A percentile compares a stretch with the other conserved stretches of the same genome.
phyloP scores from a whole-genome alignment of 257 asterid genomes.

The Przewalskia tangutica region DNA sequence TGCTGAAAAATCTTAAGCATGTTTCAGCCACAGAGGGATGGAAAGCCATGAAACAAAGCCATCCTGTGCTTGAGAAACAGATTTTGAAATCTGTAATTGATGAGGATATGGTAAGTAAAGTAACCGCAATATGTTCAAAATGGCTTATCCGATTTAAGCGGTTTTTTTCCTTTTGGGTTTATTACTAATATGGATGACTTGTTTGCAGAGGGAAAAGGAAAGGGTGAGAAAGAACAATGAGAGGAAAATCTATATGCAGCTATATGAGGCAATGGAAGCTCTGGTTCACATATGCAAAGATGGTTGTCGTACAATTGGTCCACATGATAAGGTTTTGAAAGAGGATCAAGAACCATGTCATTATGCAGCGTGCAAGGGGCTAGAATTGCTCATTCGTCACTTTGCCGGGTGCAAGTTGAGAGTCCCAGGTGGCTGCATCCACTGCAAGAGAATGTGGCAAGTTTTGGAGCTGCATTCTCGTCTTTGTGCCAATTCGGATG shows the following conservation, averaged over 20 bases:
- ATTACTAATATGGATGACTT: neutral
- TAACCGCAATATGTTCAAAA: neutral
- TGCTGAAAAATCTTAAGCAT: constrained; percentile 45
- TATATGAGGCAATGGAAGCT: constrained; percentile 91
- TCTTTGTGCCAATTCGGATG: constrained; percentile 50
- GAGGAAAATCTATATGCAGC: constrained; percentile 43
- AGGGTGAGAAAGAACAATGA: constrained; percentile 41
- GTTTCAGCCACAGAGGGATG: constrained; percentile 67
- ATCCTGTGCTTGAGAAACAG: constrained; percentile 61
- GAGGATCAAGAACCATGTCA: constrained; percentile 48
- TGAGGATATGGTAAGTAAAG: constrained; percentile 46
- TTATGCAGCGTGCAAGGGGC: constrained; percentile 59
- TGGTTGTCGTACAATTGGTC: constrained; percentile 81
- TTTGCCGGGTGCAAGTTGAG: constrained; percentile 68
- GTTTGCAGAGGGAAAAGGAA: constrained; percentile 39
- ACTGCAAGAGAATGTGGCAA: constrained; percentile 89
- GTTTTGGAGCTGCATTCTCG: constrained; percentile 75
- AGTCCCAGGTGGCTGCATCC: constrained; percentile 63
- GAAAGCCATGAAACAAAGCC: constrained; percentile 78
- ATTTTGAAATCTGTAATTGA: constrained; percentile 30
- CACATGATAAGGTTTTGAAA: constrained; percentile 41
- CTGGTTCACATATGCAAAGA: constrained; percentile 78
- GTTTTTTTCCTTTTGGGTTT: neutral
- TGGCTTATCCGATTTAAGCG: neutral
- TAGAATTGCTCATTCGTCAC: constrained; percentile 64